Base-by-base conservation (phyloP, 2,329 filamentous ascomycete genomes). In the Fusarium pseudograminearum region DNA sequence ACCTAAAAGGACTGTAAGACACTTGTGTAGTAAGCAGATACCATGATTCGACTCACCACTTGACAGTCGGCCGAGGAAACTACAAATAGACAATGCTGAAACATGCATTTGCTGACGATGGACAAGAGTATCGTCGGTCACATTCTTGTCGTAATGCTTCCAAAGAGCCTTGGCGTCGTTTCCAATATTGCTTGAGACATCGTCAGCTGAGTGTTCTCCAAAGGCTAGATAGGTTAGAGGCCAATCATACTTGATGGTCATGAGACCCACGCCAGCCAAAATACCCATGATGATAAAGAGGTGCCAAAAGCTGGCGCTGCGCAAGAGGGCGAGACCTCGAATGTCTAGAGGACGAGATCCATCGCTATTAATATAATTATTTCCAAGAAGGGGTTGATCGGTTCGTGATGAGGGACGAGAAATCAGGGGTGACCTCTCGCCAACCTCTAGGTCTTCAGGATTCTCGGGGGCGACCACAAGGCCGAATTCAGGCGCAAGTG, bases 171-270 rank as follows among this genome's bases (percentile, higher is more conserved):
- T 92, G 61, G 90, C 91, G 73, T 94, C 89, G 77, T 97, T 97
- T 44, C 96, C 96, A 76, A 98, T 97, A 74, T 99, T 99, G 82
- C 93, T 97, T 72, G 24, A 42, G 14, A 50, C 24, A 16, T 42
- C 51, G 56, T 73, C 53, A 61, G 66, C 53, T 42, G 59, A 34
- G 55, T 18, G n/a, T 6, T 57, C 45, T 31, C 41, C 52, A 24
- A 57, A 55, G 36, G 20, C 22, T 26, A 12, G 41, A 15, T 34
- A 16, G 54, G 51, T 31, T 24, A 30, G 22, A 26, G 14, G 44
- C 41, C 24, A 28, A 59, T 59, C 91, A 80, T 85, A 97, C 94
- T 99, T 99, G 81, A 99, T 99, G 1, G 95, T 98, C 96, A 99
- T 99, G 70, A 99, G 83, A 14, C 96, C 96, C 73, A 98, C 92